Percentiles rank a stretch among this genome's conserved stretches.
phyloP scores from a whole-genome alignment of 768 basidiomycete genomes.

The Mycena epipterygia region DNA sequence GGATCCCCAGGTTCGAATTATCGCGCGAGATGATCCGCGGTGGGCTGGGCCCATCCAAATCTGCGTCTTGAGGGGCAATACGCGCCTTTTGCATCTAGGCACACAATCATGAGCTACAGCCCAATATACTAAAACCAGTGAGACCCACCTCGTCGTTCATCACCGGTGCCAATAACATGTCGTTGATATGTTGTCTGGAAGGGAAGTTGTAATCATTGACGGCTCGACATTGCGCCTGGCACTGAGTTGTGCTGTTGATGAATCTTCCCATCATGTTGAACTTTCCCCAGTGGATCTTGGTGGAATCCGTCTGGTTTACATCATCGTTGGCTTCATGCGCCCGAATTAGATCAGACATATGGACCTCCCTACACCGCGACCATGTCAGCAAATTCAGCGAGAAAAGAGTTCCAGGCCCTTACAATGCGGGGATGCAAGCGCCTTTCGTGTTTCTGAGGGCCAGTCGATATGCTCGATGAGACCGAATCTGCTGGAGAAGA shows the following conservation, averaged over 20 bases:
- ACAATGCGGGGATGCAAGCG: conserved; percentile 90
- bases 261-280: conserved; percentile 94
- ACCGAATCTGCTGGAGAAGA: conserved; percentile 83
- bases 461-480: conserved; percentile 92
- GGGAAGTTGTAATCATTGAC: conserved; percentile 71
- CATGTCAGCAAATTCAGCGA: conserved; percentile 2
- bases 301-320: conserved; percentile 71
- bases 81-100: conserved; percentile 76
- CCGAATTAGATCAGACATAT: conserved; percentile 90
- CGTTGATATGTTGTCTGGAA: conserved; percentile 66
- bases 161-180: conserved; percentile 68
- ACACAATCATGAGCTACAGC: conserved; percentile 17
- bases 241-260: conserved; percentile 81
- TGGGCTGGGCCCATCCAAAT: conserved; percentile 53
- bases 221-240: conserved; percentile 80
- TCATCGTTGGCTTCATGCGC: conserved; percentile 90
- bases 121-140: background rate
- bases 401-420: conserved; percentile 22
- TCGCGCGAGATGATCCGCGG: conserved; percentile 36
- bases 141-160: conserved; percentile 78
- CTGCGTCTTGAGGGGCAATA: conserved; percentile 65
- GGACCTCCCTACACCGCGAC: conserved; percentile 80
- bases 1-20: conserved; percentile 34
- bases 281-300: conserved; percentile 95
- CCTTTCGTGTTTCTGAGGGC: conserved; percentile 89